Evolutionary conservation across 192 early-diverging fungal genomes (phyloP).

Genomic region (Dissophora globulifera): DNA sequence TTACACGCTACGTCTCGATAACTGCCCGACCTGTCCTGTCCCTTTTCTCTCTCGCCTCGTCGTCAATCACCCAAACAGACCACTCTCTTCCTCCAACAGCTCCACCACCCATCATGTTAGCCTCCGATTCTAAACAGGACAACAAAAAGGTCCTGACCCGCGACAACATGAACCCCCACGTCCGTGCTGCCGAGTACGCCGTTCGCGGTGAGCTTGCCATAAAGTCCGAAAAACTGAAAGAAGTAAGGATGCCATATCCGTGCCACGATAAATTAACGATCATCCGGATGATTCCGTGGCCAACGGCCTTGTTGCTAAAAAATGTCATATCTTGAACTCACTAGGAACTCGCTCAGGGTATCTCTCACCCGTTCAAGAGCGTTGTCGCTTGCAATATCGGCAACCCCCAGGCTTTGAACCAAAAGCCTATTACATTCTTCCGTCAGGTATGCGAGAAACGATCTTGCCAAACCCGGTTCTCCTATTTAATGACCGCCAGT

Average conservation of each 20-base stretch:
- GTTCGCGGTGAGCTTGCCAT: slow-evolving; percentile 96
- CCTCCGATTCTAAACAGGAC: background rate
- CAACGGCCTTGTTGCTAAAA: too few relatives aligned
- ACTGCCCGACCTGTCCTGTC: too few relatives aligned
- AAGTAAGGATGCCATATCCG: slow-evolving; percentile 27
- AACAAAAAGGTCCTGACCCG: slow-evolving; percentile 70
- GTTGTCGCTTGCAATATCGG: slow-evolving; percentile 59
- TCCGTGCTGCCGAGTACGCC: slow-evolving; percentile 90
- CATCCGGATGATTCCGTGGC: too few relatives aligned
- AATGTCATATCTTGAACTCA: too few relatives aligned
- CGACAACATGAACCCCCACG: slow-evolving; percentile 75
- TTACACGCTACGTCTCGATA: too few relatives aligned
- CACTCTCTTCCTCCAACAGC: too few relatives aligned
- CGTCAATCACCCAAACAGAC: background rate
- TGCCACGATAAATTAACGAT: too few relatives aligned
- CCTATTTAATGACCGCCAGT: too few relatives aligned
- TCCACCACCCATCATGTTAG: slow-evolving; percentile 3
- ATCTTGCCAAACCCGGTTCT: too few relatives aligned
- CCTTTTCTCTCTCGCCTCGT: too few relatives aligned
- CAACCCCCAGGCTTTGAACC: slow-evolving; percentile 55
- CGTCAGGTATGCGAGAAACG: slow-evolving; percentile 77
- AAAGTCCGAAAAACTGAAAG: slow-evolving; percentile 83
- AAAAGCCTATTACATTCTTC: slow-evolving; percentile 94
- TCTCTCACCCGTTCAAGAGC: slow-evolving; percentile 25
- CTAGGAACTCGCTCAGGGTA: slow-evolving; percentile 54